Base-by-base conservation (phyloP, 257 asterid species). In the Nicotiana undulata region DNA sequence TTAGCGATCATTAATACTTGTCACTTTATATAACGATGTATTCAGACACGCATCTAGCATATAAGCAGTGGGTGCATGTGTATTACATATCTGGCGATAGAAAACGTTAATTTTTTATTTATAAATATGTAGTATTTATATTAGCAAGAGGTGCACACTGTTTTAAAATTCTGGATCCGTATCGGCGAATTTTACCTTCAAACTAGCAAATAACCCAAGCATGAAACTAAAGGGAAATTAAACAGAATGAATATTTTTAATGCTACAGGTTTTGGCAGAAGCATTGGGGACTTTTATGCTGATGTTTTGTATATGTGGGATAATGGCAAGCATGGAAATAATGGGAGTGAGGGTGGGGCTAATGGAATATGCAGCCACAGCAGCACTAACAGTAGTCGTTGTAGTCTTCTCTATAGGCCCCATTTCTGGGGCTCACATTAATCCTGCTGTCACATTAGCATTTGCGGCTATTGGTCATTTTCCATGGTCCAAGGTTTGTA, bases 371-470 rank as follows among this genome's bases (percentile, higher is more conserved):
- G 97, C 99, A 80, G 82, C 88, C 44, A 92, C 97, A 44, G 97
- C 98, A 80, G 95, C 97, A 49, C 75, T 92, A 24, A 87, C 97
- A 1, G 98, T 93, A 16, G 81, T 86, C 0, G 86, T 93, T 56
- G 80, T 91, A 11, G 93, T 95, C 51, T 91, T 85, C 91, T 86
- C 97, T 0, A 84, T 92, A 17, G 97, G 97, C 61, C 79, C 93
- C 49, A 93, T 93, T 40, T 95, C 99, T 46, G 98, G 99, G 18
- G 99, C 97, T 81, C 99, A 95, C 82, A 86, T 93, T 26, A 93
- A 93, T 79, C 99, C 98, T 67, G 91, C 99, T 20, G 95, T 93
- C 37, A 92, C 98, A 0, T 76, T 95, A 3, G 97, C 99, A 3
- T 93, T 91, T 59, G 98, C 98, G 10, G 20, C 76, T 4, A 88